Evolutionary conservation across 345 rosid species (phyloP).

Genomic region (Citrus australasica): DNA sequence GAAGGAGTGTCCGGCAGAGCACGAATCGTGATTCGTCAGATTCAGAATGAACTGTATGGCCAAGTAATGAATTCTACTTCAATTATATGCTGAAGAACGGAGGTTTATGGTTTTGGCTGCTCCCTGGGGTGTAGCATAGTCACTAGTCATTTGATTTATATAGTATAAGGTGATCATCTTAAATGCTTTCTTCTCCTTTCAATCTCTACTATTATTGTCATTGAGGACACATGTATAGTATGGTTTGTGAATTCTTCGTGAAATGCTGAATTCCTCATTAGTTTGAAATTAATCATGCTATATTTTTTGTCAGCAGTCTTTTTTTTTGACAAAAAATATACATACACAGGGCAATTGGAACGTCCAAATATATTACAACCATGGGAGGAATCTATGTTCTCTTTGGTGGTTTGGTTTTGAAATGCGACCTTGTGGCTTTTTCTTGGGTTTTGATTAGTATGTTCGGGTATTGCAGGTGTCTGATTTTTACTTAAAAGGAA

Average conservation of each 20-base stretch:
- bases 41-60: constrained; percentile 34
- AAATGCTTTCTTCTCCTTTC: not conserved
- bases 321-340: no score
- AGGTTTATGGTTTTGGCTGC: not conserved
- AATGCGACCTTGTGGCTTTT: no score
- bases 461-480: no score
- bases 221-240: not conserved
- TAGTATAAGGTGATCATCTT: not conserved
- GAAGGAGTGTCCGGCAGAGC: constrained; percentile 75
- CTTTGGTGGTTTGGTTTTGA: no score
- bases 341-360: no score
- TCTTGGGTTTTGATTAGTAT: no score
- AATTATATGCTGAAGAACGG: not conserved
- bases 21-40: constrained; percentile 52
- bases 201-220: not conserved
- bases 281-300: not conserved
- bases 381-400: no score
- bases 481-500: no score
- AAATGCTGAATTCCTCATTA: not conserved
- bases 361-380: no score
- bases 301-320: not conserved
- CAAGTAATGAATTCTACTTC: not conserved
- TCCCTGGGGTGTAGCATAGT: not conserved
- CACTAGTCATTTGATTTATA: not conserved
- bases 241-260: not conserved